Base-by-base conservation (phyloP, 108 stramenopile genomes). In the Aurantiochytrium sp. region DNA sequence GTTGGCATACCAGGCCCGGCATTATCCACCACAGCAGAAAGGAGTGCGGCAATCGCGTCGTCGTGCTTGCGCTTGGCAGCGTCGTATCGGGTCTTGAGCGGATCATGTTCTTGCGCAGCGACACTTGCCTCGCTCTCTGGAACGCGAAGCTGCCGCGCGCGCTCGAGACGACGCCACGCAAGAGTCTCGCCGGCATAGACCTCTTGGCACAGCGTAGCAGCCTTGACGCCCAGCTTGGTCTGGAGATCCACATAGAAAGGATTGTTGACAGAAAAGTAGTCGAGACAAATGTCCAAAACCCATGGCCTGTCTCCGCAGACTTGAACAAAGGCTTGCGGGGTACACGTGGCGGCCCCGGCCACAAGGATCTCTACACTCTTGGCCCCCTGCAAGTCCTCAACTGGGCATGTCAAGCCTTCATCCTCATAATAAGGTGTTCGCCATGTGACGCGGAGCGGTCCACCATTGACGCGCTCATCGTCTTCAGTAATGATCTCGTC, bases 241-340 rank as follows among this genome's bases (percentile, higher is more conserved):
- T 83, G 18, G 76, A 83, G 51, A 23, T 83, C 76, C 10, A 53
- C 76, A 16, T 12, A 53, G 51, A 83, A 83, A 6, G 76, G 76
- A 23, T 83, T 83, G 76, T 83, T 83, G 76, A 83, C 76, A 12
- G 76, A 83, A 35, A 83, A 83, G 51, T 83, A 83, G 76, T 83
- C 76, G 6, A 83, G 51, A 23, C 76, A 83, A 3, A 83, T 83
- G 28, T 83, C 76, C 35, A 89, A 25, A 25, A 89, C 14, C 69
- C 69, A 47, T 25, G 58, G 60, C 57, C 29, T 44, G 18, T 35
- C 44, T 19, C 6, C 69, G 55, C 23, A 71, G 21, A 53, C 69
- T 51, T 58, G 35, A 18, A 53, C 45, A 19, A 60, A 0, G 53
- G 59, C 59, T 23, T 60, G 12, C 55, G 10, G 28, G 29, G 58